A percentile compares a stretch with the other conserved stretches of the same genome.
phyloP scores from a whole-genome alignment of 2,329 filamentous ascomycete species.

The Diaporthe vexans region DNA sequence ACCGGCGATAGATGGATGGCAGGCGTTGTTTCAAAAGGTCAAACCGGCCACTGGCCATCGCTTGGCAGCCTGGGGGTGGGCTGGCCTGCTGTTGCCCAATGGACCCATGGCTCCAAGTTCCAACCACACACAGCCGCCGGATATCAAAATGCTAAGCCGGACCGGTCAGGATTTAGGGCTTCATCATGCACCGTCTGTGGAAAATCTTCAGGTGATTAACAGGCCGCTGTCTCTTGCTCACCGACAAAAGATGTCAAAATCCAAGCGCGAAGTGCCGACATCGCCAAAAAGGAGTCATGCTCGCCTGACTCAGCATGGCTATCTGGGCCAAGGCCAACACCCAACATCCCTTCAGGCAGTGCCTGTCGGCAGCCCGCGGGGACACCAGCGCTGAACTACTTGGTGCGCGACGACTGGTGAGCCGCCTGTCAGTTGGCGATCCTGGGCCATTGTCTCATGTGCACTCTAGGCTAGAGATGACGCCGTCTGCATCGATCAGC shows the following conservation, averaged over 20 bases:
- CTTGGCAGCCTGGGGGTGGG: slow-evolving; percentile 34
- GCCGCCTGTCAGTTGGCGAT: slow-evolving; percentile 25
- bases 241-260: slow-evolving; percentile 26
- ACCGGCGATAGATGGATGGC: slow-evolving; percentile 6
- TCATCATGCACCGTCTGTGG: slow-evolving; percentile 14
- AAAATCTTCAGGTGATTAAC: neutral
- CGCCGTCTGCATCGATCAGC: slow-evolving; percentile 21
- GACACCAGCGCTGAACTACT: neutral
- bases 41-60: slow-evolving; percentile 38
- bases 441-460: slow-evolving; percentile 10
- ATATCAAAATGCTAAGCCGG: slow-evolving; percentile 33
- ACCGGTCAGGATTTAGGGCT: slow-evolving; percentile 26
- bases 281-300: slow-evolving; percentile 24
- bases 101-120: slow-evolving; percentile 22
- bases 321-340: slow-evolving; percentile 9
- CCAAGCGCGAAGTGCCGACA: slow-evolving; percentile 15
- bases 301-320: slow-evolving; percentile 30
- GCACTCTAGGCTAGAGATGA: slow-evolving; percentile 9
- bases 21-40: slow-evolving; percentile 40
- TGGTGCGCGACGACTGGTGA: slow-evolving; percentile 5
- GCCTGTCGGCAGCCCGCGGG: slow-evolving; percentile 18
- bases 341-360: neutral
- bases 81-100: slow-evolving; percentile 26
- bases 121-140: slow-evolving; percentile 27
- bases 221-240: slow-evolving; percentile 11